A percentile compares a stretch with the other conserved stretches of the same genome.
These are phyloP conservation scores for Pestalotiopsis sp. DNA, from an alignment of 2,329 filamentous ascomycete species.

Conservation along the genomic window DNA sequence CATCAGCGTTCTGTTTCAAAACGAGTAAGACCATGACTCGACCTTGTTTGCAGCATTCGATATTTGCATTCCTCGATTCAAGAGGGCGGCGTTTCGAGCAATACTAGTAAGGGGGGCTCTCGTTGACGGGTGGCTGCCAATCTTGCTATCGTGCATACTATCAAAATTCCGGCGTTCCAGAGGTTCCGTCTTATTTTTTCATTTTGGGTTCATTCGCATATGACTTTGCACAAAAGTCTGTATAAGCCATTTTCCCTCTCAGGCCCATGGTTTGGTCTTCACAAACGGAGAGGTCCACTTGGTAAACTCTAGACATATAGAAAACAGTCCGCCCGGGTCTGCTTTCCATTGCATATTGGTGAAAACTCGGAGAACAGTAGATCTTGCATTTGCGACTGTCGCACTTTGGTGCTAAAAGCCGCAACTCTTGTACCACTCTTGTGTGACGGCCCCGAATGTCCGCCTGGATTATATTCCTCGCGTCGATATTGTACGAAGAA, in stretches of 20 bases:
- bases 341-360: slow-evolving; percentile 10
- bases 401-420: not conserved
- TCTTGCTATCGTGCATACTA: slow-evolving; percentile 9
- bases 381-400: not conserved
- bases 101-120: not conserved
- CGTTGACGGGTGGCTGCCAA: slow-evolving; percentile 8
- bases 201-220: slow-evolving; percentile 6
- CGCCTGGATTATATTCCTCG: not conserved
- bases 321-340: slow-evolving; percentile 13
- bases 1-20: slow-evolving; percentile 92
- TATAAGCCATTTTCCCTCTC: not conserved
- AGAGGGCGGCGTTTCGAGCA: not conserved
- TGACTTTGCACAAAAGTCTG: not conserved
- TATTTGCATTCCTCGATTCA: slow-evolving; percentile 2
- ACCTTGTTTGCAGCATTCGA: not conserved
- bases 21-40: slow-evolving; percentile 56
- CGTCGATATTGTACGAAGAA: not conserved
- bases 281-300: not conserved
- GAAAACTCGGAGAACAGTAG: slow-evolving; percentile 2
- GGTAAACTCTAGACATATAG: slow-evolving; percentile 14
- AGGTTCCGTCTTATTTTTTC: not conserved
- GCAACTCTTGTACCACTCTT: not conserved
- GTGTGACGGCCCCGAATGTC: not conserved
- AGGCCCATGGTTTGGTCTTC: not conserved
- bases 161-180: slow-evolving; percentile 9